Conservation (phyloP, 176 grass and related monocot species). For the Stipa capillata region DNA sequence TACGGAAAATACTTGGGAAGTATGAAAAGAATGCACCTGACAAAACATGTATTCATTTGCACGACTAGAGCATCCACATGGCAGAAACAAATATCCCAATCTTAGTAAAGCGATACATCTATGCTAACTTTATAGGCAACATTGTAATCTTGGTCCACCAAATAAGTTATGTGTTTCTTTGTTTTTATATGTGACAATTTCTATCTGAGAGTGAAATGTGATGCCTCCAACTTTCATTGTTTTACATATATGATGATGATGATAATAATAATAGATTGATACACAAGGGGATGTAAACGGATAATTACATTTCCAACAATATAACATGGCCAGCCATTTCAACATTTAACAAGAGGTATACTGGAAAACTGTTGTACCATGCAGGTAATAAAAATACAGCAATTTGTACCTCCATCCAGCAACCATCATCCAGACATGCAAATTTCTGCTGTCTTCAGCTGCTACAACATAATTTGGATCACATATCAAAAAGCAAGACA, state of each 20-base stretch:
- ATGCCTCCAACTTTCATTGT: neutral
- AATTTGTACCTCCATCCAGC: constrained; percentile 63
- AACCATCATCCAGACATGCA: constrained; percentile 81
- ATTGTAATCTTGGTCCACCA: neutral
- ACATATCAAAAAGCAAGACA: constrained; percentile 61
- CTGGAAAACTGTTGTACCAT: neutral
- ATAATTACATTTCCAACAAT: neutral
- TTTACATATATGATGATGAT: no score
- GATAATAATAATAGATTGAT: constrained; percentile 1
- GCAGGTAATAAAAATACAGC: constrained; percentile 10
- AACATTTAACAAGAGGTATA: constrained; percentile 1
- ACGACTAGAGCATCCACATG: constrained; percentile 2
- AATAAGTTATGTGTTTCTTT: neutral
- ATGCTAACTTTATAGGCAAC: no score
- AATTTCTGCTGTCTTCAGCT: constrained; percentile 47
- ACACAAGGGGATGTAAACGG: neutral
- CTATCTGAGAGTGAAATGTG: neutral
- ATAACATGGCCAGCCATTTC: neutral
- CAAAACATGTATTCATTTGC: constrained; percentile 5
- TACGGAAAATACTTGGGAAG: neutral
- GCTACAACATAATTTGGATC: constrained; percentile 72
- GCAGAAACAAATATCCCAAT: neutral
- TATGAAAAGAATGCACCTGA: neutral
- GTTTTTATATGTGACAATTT: neutral
- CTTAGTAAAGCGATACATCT: no score